Conservation (phyloP, 352 stramenopile species). For the Globisporangium parvum region DNA sequence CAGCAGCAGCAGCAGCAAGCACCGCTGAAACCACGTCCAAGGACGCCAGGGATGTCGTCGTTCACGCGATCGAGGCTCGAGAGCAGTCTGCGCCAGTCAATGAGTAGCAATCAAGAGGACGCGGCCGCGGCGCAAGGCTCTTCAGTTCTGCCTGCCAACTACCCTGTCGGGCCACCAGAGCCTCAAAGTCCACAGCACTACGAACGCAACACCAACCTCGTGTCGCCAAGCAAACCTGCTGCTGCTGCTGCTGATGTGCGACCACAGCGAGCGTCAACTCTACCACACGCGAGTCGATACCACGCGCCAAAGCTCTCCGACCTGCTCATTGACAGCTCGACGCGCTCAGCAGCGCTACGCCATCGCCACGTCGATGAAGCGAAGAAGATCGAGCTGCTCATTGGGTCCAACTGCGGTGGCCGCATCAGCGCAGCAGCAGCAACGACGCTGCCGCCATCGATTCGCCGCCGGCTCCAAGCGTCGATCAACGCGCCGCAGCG, state of each 20-base stretch:
- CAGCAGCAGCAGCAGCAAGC: background rate
- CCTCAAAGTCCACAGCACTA: background rate
- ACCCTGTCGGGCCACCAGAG: background rate
- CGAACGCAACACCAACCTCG: background rate
- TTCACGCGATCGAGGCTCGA: slow-evolving; percentile 11
- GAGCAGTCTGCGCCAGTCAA: slow-evolving; percentile 9
- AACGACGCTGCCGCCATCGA: slow-evolving; percentile 42
- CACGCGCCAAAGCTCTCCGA: slow-evolving; percentile 23
- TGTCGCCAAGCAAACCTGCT: background rate
- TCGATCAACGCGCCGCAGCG: slow-evolving; percentile 35
- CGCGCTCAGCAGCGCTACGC: slow-evolving; percentile 20
- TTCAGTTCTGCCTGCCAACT: background rate
- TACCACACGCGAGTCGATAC: slow-evolving; percentile 3
- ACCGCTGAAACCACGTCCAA: background rate
- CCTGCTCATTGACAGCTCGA: slow-evolving; percentile 48
- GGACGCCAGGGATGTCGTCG: background rate
- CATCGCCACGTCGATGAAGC: slow-evolving; percentile 33
- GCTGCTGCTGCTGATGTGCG: background rate
- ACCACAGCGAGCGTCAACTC: background rate
- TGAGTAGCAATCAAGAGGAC: slow-evolving; percentile 12
- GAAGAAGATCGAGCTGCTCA: slow-evolving; percentile 66
- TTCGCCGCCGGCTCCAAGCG: slow-evolving; percentile 39
- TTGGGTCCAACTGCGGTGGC: slow-evolving; percentile 48
- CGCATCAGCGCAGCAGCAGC: slow-evolving; percentile 38
- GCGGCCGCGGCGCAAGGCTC: background rate